phyloP scores from a whole-genome alignment of 306 rosid species.

The Oemleria cerasiformis region DNA sequence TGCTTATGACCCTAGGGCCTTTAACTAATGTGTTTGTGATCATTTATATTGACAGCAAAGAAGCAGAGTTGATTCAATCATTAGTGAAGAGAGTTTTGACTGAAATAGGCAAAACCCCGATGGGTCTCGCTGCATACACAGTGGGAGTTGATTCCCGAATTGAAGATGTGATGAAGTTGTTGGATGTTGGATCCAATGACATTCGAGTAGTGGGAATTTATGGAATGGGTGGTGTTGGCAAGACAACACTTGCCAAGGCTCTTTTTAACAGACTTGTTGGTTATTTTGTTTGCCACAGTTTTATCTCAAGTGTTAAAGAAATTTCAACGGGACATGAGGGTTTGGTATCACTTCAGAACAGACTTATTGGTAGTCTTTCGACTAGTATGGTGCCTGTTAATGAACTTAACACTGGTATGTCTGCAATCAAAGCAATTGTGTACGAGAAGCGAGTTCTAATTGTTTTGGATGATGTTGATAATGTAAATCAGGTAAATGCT shows the following conservation, averaged over 20 bases:
- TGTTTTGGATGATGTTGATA: slow-evolving; percentile 61
- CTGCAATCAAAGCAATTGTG: slow-evolving; percentile 19
- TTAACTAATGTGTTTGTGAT: not conserved
- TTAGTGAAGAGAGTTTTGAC: slow-evolving; percentile 35
- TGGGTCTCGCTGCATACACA: slow-evolving; percentile 26
- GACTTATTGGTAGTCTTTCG: slow-evolving; percentile 23
- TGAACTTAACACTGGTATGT: slow-evolving; percentile 19
- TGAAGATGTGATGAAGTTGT: slow-evolving; percentile 18
- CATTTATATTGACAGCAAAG: slow-evolving; percentile 20
- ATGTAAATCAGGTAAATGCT: slow-evolving; percentile 34
- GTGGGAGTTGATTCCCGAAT: slow-evolving; percentile 52
- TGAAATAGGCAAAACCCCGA: slow-evolving; percentile 43
- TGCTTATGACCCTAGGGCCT: not conserved
- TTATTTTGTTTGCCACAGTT: slow-evolving; percentile 32
- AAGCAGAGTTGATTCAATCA: slow-evolving; percentile 15
- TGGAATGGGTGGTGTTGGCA: slow-evolving; percentile 61
- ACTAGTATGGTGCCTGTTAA: not conserved
- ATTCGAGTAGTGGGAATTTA: slow-evolving; percentile 39
- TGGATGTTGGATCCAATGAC: slow-evolving; percentile 40
- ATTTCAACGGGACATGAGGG: slow-evolving; percentile 27
- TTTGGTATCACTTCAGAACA: slow-evolving; percentile 34
- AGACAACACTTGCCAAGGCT: slow-evolving; percentile 57
- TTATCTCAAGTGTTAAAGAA: slow-evolving; percentile 51
- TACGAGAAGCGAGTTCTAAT: slow-evolving; percentile 34
- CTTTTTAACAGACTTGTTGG: slow-evolving; percentile 39